Conservation (phyloP, 768 basidiomycete species). For the Phylloporus scabripes region DNA sequence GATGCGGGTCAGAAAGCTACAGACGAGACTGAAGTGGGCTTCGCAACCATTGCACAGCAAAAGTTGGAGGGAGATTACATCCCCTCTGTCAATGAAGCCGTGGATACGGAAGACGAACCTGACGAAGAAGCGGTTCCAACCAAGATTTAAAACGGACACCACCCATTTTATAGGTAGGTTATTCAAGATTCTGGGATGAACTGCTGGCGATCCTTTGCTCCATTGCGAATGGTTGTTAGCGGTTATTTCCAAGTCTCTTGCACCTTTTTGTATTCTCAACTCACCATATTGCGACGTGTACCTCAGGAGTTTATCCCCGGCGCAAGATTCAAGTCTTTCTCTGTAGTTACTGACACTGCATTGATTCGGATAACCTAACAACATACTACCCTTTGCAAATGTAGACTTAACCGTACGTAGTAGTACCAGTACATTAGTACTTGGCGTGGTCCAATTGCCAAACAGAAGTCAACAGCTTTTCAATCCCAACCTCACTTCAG, state of each 20-base stretch:
- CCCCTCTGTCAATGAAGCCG: constrained; percentile 8
- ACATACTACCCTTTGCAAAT: neutral
- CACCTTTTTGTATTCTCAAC: constrained; percentile 4
- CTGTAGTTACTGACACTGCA: neutral
- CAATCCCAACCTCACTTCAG: too few species aligned
- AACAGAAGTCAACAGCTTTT: constrained; percentile 20
- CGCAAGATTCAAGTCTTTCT: neutral
- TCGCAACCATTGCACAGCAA: constrained; percentile 38
- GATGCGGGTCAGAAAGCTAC: constrained; percentile 22
- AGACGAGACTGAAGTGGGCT: constrained; percentile 49
- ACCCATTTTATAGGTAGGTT: constrained; percentile 5
- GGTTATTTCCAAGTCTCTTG: constrained; percentile 27
- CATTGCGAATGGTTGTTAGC: constrained; percentile 27
- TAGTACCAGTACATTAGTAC: neutral
- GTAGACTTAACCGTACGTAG: neutral
- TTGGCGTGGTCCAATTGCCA: constrained; percentile 4
- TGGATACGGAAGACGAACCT: constrained; percentile 17
- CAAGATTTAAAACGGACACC: constrained; percentile 4
- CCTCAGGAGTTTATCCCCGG: neutral
- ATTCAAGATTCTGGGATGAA: constrained; percentile 26
- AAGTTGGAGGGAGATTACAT: constrained; percentile 26
- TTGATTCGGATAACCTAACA: neutral
- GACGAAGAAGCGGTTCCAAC: constrained; percentile 13
- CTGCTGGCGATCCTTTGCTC: constrained; percentile 30
- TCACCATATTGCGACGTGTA: constrained; percentile 2